These are phyloP conservation scores for Thalassia testudinum DNA, from an alignment of 116 monocot species.

Conservation along the genomic window DNA sequence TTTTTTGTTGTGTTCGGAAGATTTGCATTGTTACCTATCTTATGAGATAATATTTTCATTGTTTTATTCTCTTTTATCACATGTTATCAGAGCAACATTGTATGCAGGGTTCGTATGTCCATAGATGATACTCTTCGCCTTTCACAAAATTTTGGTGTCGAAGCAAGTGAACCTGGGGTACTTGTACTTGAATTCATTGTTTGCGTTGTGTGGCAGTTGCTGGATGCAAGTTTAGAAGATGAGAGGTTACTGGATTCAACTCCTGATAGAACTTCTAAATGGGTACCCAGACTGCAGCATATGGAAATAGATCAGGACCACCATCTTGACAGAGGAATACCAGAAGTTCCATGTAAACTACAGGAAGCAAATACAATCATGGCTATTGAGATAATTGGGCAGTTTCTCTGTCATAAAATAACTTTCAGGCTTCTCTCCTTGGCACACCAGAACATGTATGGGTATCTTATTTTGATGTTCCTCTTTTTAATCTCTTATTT, in stretches of 20 bases:
- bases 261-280: constrained; percentile 48
- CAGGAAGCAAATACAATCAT: constrained; percentile 40
- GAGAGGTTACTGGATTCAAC: constrained; percentile 61
- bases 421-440: constrained; percentile 68
- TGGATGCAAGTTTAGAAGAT: constrained; percentile 87
- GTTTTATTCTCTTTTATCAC: no score
- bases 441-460: constrained; percentile 94
- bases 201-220: constrained; percentile 66
- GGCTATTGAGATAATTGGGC: constrained; percentile 53
- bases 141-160: constrained; percentile 58
- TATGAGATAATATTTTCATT: no score
- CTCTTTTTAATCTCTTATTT: no score
- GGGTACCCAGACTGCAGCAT: constrained; percentile 44
- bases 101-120: constrained; percentile 1
- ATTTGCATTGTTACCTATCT: no score
- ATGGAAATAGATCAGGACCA: constrained; percentile 31
- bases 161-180: constrained; percentile 52
- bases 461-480: constrained; percentile 4
- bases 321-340: constrained; percentile 21
- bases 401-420: constrained; percentile 63
- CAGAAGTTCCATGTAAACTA: constrained; percentile 39
- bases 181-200: constrained; percentile 58
- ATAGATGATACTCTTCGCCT: constrained; percentile 73
- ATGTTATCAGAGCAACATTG: no score
- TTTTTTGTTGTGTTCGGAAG: no score